Evolutionary conservation across 306 rosid genomes (phyloP).

Genomic region (Pueraria montana): DNA sequence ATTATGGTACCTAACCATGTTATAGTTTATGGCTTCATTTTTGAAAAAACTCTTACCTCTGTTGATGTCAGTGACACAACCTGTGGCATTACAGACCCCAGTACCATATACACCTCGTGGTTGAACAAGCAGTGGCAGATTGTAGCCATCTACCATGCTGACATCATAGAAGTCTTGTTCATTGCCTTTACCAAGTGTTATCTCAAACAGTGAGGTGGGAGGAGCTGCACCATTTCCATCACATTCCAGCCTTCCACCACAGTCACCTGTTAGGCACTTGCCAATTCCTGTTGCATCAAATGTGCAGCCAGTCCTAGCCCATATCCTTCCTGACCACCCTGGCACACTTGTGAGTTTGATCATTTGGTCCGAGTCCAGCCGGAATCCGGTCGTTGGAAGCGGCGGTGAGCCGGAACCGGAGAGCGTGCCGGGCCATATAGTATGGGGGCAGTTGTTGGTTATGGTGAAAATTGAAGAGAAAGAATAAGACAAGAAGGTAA

Average conservation of each 20-base stretch:
- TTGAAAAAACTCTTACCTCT: conserved; percentile 57
- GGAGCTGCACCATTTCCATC: conserved; percentile 87
- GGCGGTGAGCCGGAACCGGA: conserved; percentile 72
- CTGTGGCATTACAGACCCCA: conserved; percentile 77
- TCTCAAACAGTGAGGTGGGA: conserved; percentile 87
- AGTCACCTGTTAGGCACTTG: conserved; percentile 83
- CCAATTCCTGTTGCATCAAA: conserved; percentile 81
- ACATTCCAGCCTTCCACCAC: conserved; percentile 88
- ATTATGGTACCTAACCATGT: neutral
- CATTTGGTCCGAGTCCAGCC: conserved; percentile 60
- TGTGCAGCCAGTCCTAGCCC: conserved; percentile 95
- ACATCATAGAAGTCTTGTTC: conserved; percentile 80
- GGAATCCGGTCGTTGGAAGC: conserved; percentile 73
- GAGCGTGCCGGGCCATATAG: conserved; percentile 92
- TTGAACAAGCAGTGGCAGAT: conserved; percentile 73
- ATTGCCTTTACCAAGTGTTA: conserved; percentile 77
- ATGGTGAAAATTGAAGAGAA: conserved; percentile 65
- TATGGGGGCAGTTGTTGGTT: conserved; percentile 75
- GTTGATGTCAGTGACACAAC: conserved; percentile 80
- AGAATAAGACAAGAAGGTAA: conserved; percentile 46
- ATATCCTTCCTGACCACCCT: conserved; percentile 92
- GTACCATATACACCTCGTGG: conserved; percentile 67
- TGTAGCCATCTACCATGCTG: conserved; percentile 90
- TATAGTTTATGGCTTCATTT: conserved; percentile 3
- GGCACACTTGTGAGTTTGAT: conserved; percentile 62